Evolutionary conservation across 345 rosid genomes (phyloP).

Genomic region (Ceriops decandra): DNA sequence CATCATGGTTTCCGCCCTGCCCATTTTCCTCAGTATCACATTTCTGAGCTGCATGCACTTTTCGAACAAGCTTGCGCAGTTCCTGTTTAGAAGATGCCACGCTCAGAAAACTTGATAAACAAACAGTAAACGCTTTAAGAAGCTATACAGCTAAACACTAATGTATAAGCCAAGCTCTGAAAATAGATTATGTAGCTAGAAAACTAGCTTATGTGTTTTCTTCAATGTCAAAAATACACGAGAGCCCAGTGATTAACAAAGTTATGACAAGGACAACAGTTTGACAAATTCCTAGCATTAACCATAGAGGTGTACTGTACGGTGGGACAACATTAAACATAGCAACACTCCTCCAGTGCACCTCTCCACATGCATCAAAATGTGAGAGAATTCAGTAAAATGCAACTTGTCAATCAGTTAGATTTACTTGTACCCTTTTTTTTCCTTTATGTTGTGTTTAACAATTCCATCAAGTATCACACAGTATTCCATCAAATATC

Average conservation of each 20-base stretch:
- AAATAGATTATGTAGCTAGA: neutral
- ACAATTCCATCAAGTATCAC: too few species aligned
- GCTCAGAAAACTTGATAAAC: neutral
- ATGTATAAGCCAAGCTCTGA: neutral
- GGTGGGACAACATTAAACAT: too few species aligned
- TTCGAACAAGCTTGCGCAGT: conserved; percentile 68
- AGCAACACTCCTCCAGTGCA: too few species aligned
- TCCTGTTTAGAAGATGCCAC: conserved; percentile 41
- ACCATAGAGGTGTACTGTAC: too few species aligned
- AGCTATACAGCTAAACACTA: neutral
- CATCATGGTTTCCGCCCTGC: conserved; percentile 33
- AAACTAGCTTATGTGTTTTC: neutral
- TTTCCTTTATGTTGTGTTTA: too few species aligned
- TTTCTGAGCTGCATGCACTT: conserved; percentile 51
- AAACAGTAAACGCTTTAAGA: neutral
- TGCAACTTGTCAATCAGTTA: too few species aligned
- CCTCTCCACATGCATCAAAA: too few species aligned
- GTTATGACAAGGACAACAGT: too few species aligned
- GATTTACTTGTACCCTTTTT: too few species aligned
- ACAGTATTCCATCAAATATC: too few species aligned
- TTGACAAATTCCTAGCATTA: too few species aligned
- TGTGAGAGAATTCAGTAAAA: too few species aligned
- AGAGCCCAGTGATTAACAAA: neutral
- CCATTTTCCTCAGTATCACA: conserved; percentile 32
- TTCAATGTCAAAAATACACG: neutral